Evolutionary conservation across 331 rosid genomes (phyloP).

Genomic region (Dryas integrifolia): DNA sequence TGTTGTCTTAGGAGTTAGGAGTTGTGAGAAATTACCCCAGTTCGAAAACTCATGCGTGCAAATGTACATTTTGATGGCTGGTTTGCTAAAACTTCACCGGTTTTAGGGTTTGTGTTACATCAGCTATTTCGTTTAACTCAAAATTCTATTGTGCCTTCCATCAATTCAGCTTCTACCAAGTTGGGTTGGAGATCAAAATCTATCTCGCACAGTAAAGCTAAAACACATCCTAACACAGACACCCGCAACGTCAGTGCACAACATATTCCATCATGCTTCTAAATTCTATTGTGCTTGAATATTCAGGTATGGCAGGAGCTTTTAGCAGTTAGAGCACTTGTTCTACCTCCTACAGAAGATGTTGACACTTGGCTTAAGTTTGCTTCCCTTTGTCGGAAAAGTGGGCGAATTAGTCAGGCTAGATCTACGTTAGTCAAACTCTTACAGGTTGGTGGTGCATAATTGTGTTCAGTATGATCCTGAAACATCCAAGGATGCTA

Average conservation of each 20-base stretch:
- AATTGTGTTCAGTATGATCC: neutral
- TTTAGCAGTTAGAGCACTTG: constrained; percentile 83
- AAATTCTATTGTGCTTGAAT: constrained; percentile 26
- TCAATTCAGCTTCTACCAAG: too few species aligned
- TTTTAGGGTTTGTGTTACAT: neutral
- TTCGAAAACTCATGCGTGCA: constrained; percentile 2
- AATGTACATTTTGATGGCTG: constrained; percentile 1
- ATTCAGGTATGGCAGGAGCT: constrained; percentile 85
- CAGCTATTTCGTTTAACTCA: too few species aligned
- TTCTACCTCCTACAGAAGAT: constrained; percentile 90
- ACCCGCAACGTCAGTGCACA: too few species aligned
- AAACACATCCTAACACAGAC: too few species aligned
- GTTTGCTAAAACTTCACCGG: neutral
- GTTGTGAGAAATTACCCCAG: neutral
- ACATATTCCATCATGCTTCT: neutral
- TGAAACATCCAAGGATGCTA: constrained; percentile 20
- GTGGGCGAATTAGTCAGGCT: constrained; percentile 80
- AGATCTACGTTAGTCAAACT: constrained; percentile 90
- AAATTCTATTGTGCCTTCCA: too few species aligned
- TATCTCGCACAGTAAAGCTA: too few species aligned
- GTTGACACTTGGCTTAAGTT: constrained; percentile 91
- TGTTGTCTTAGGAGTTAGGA: too few species aligned
- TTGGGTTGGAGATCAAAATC: too few species aligned
- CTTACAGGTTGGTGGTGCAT: constrained; percentile 64
- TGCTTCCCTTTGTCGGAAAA: constrained; percentile 84